Conservation (phyloP, 306 rosid genomes). For the Quercus berberidifolia region DNA sequence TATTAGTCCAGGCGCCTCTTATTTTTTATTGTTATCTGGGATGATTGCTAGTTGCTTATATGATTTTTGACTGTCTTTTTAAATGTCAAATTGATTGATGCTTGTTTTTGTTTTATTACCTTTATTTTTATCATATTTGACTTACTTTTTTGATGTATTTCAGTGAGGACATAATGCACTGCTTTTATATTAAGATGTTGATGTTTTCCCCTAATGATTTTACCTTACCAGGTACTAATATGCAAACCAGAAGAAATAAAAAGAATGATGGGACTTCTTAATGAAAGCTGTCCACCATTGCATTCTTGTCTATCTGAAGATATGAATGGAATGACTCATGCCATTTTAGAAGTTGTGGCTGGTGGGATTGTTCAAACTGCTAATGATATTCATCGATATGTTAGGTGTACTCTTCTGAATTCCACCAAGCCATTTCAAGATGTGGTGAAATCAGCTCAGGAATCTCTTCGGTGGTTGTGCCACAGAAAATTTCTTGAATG, state of each 20-base stretch:
- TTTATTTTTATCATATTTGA: background rate
- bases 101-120: background rate
- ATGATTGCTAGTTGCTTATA: conserved; percentile 3
- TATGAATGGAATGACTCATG: conserved; percentile 95
- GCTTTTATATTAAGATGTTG: conserved; percentile 2
- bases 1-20: background rate
- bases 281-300: conserved; percentile 80
- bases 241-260: conserved; percentile 87
- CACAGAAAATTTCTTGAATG: conserved; percentile 85
- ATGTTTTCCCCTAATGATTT: conserved; percentile 9
- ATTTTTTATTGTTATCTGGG: background rate
- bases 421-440: conserved; percentile 92
- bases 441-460: conserved; percentile 96
- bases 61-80: background rate
- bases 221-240: conserved; percentile 56
- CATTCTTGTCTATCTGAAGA: conserved; percentile 93
- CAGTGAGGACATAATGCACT: conserved; percentile 1
- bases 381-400: conserved; percentile 80
- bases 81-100: background rate
- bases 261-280: conserved; percentile 68
- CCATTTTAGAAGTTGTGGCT: conserved; percentile 96
- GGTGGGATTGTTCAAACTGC: conserved; percentile 98
- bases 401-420: conserved; percentile 90
- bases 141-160: conserved; percentile 17
- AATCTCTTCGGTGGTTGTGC: conserved; percentile 95